Evolutionary conservation across 441 rosid species (phyloP), one percentile per base, ranked within the genome.

Genomic region (Gossypium aridum): DNA sequence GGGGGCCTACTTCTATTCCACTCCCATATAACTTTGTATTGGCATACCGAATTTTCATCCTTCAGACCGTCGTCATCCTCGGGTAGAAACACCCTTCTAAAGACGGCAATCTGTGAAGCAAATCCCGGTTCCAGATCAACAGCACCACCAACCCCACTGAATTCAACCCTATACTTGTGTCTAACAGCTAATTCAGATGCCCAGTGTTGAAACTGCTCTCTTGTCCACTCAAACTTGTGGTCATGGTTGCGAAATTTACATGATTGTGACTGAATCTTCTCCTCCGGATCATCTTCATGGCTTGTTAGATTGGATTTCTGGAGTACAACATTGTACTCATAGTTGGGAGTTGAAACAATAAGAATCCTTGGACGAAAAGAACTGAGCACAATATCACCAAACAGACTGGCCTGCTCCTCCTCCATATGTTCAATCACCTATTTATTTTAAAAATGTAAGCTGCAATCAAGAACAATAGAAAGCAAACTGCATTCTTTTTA

Each of bases 351-450:
- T 8, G 99, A 96, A 66, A 96, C 87, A 16, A 92, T 85, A 55
- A 93, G 86, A 73, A 91, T 82, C 78, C 84, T 89, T 0, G 98
- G 99, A 7, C 77, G 75, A 22, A 96, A 92, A 71, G 73, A 85
- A 65, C 89, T 78, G 74, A 92, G 83, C 74, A 89, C 97, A 2
- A 83, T 78, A 20, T 86, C 87, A 34, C 98, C 99, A 49, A 93
- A 93, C 64, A 77, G 39, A 78, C 77, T 75, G 37, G 97, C 98
- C 70, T 90, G 87, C n/a, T 92, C 93, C 82, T 96, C 99, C 85
- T 92, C 98, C 92, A 96, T 93, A 75, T 96, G 98, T 84, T 96
- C 99, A 68, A 92, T 96, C n/a, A 96, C 98, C 99, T 93, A 62
- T 10, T 69, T 75, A 64, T 72, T 75, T 61, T 16, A 14, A 76